Evolutionary conservation across 306 rosid species (phyloP).

Genomic region (Vigna mungo): DNA sequence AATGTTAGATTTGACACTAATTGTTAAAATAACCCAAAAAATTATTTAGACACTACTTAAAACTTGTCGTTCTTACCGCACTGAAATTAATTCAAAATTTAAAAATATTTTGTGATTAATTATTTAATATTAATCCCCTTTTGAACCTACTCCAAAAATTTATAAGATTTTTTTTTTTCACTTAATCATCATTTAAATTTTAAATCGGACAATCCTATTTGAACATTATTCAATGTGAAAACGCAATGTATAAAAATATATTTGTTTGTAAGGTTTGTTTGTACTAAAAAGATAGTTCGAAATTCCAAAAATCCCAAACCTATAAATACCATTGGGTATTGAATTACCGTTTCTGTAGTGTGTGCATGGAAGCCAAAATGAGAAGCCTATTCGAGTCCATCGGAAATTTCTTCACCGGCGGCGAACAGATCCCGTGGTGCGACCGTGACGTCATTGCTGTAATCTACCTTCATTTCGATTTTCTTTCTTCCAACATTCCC

Average conservation of each 20-base stretch:
- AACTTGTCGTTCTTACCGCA: too few relatives aligned
- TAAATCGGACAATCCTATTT: too few relatives aligned
- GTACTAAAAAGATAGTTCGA: not conserved
- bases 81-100: too few relatives aligned
- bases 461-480: slow-evolving; percentile 33
- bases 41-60: too few relatives aligned
- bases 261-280: not conserved
- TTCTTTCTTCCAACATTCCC: not conserved
- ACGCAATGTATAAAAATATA: not conserved
- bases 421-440: slow-evolving; percentile 95
- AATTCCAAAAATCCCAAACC: slow-evolving; percentile 8
- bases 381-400: slow-evolving; percentile 73
- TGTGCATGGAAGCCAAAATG: slow-evolving; percentile 62
- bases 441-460: slow-evolving; percentile 80
- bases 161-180: too few relatives aligned
- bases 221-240: too few relatives aligned
- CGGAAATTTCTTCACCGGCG: slow-evolving; percentile 63
- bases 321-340: slow-evolving; percentile 7
- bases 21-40: too few relatives aligned
- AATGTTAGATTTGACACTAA: too few relatives aligned
- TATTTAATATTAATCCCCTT: too few relatives aligned
- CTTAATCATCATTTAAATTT: too few relatives aligned
- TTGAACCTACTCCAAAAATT: too few relatives aligned
- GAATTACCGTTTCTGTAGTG: not conserved
- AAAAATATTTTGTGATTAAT: too few relatives aligned